Evolutionary conservation across 306 rosid species (phyloP), one percentile per base, ranked within the genome.

Genomic region (Inga laurina): DNA sequence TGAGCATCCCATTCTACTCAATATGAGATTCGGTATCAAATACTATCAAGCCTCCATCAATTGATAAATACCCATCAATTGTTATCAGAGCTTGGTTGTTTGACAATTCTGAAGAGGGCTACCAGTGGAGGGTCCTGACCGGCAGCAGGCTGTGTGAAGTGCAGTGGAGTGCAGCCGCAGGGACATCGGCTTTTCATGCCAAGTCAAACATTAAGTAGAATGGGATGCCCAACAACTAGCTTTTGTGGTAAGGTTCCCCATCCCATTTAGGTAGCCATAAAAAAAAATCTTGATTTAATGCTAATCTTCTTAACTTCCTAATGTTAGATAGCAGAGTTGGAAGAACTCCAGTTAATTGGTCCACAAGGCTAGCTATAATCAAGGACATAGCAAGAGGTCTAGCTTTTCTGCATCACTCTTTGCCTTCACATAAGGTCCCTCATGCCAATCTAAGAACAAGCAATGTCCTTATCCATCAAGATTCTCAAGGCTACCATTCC

Each of bases 371-470:
- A 24, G 75, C 87, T 8, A 90, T 91, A 2, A 90, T 93, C 85
- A 91, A 91, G 82, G 91, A 82, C 85, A 90, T 88, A 85, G 97
- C 92, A 82, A 88, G 86, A 49, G 94, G 92, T 48, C 93, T 93
- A 30, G 74, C 72, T 70, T 93, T 90, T 67, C 94, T 93, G 77
- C 97, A 93, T 44, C 88, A 90, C 15, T 88, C 89, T 56, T 81
- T 91, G 43, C 82, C 91, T n/a, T 79, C 87, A 77, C 91, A 90
- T 10, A 91, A 84, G 84, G 94, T 88, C 22, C 97, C 92, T 61
- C 97, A 91, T 86, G 92, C 83, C 52, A 93, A 93, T 78, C 91
- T 93, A 78, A 90, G 89, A 80, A 89, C 97, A 61, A 73, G 92
- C 52, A 92, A 92, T 57, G 89, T 93, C 45, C 80, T 90, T 61